phyloP scores from a whole-genome alignment of 1,139 yeast genomes.

The Debaryomyces fabryi region DNA sequence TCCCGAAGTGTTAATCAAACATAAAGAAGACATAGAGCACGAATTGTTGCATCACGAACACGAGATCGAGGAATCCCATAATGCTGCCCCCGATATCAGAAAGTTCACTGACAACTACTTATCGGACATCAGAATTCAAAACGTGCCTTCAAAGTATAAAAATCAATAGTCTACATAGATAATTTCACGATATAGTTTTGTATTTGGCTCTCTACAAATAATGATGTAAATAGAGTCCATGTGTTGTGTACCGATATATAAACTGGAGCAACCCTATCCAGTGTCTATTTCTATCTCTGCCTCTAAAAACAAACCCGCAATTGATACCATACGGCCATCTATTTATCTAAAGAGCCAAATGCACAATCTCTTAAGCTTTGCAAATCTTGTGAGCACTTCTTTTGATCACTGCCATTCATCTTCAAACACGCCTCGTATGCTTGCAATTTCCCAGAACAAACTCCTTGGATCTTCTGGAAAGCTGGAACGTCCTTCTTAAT shows the following conservation, averaged over 20 bases:
- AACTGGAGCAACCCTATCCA: background rate
- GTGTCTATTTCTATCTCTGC: background rate
- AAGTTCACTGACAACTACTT: constrained; percentile 31
- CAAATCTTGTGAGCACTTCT: constrained; percentile 40
- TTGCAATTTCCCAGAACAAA: constrained; percentile 57
- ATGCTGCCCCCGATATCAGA: constrained; percentile 49
- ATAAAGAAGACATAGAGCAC: constrained; percentile 88
- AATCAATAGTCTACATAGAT: constrained; percentile 4
- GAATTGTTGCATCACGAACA: constrained; percentile 87
- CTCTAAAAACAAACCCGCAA: background rate
- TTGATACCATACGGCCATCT: background rate
- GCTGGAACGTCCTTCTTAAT: constrained; percentile 63
- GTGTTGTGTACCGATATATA: background rate
- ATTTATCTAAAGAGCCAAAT: constrained; percentile 24
- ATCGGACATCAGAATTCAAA: constrained; percentile 39
- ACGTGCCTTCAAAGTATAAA: constrained; percentile 39
- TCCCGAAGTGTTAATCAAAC: constrained; percentile 79
- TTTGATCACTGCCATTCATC: constrained; percentile 35
- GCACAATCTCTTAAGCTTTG: constrained; percentile 42
- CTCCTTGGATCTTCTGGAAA: constrained; percentile 60
- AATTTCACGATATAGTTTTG: background rate
- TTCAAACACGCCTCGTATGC: constrained; percentile 64
- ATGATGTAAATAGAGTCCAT: background rate
- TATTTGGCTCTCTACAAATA: background rate
- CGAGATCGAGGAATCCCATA: constrained; percentile 72